phyloP scores from a whole-genome alignment of 805 yeast genomes.

The Brettanomyces bruxellensis region DNA sequence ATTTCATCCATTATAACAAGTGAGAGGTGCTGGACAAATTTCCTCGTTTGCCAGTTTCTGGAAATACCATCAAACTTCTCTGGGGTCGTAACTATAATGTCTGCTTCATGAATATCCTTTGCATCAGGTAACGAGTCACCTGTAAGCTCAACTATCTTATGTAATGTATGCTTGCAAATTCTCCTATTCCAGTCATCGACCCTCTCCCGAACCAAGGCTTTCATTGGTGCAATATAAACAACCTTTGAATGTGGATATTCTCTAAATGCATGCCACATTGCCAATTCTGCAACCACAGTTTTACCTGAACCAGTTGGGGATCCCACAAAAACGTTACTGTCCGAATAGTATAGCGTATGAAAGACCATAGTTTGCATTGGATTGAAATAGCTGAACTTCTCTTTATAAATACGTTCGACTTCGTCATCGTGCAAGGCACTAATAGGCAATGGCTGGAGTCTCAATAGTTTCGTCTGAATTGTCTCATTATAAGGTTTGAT shows the following conservation, averaged over 20 bases:
- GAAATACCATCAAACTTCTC: slow-evolving; percentile 85
- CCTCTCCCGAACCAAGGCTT: slow-evolving; percentile 75
- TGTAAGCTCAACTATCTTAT: slow-evolving; percentile 64
- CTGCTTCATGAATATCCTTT: slow-evolving; percentile 55
- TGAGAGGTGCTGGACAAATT: slow-evolving; percentile 65
- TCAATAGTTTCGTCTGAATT: slow-evolving; percentile 68
- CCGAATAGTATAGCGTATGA: slow-evolving; percentile 75
- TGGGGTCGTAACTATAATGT: slow-evolving; percentile 74
- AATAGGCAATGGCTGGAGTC: slow-evolving; percentile 79
- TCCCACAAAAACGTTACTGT: slow-evolving; percentile 81
- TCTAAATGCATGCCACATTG: slow-evolving; percentile 92
- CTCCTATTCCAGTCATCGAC: slow-evolving; percentile 71
- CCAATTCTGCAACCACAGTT: slow-evolving; percentile 93
- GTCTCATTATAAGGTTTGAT: slow-evolving; percentile 86
- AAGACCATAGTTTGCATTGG: slow-evolving; percentile 99
- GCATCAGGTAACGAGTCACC: slow-evolving; percentile 79
- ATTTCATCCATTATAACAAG: slow-evolving; percentile 81
- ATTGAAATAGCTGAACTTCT: slow-evolving; percentile 76
- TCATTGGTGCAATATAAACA: slow-evolving; percentile 86
- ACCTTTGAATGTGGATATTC: slow-evolving; percentile 73
- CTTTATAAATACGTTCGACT: slow-evolving; percentile 59
- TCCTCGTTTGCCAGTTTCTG: slow-evolving; percentile 75
- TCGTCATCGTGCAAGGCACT: slow-evolving; percentile 64
- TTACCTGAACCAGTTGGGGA: slow-evolving; percentile 99
- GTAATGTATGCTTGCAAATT: slow-evolving; percentile 35